phyloP scores from a whole-genome alignment of 768 basidiomycete genomes.

The Gymnopilus junonius region DNA sequence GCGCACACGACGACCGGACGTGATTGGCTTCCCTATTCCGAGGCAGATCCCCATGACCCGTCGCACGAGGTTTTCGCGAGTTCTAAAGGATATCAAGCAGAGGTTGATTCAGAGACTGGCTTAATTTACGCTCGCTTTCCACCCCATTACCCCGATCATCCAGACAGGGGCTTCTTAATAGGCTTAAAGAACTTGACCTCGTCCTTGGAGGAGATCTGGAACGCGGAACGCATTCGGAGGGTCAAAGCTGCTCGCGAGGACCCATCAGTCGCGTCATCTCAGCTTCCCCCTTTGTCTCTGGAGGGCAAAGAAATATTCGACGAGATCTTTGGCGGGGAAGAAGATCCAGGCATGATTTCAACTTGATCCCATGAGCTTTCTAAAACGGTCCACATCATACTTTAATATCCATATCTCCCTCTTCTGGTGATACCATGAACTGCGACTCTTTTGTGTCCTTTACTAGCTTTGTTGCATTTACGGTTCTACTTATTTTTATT shows the following conservation, averaged over 20 bases:
- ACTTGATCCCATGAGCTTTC: conserved; percentile 42
- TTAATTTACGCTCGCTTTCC: conserved; percentile 92
- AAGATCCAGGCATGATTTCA: conserved; percentile 79
- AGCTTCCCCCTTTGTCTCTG: conserved; percentile 65
- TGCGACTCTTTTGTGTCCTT: neutral
- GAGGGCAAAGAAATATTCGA: conserved; percentile 84
- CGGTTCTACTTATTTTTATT: conserved; percentile 14
- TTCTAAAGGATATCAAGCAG: conserved; percentile 79
- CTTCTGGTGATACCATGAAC: conserved; percentile 17
- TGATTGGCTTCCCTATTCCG: conserved; percentile 80
- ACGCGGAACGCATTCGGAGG: conserved; percentile 76
- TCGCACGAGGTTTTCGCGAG: conserved; percentile 55
- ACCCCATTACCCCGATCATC: conserved; percentile 85
- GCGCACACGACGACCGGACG: conserved; percentile 96
- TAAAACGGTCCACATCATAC: conserved; percentile 3
- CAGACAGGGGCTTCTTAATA: conserved; percentile 93
- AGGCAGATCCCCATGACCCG: conserved; percentile 41
- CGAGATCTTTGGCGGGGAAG: conserved; percentile 68
- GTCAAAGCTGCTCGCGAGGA: conserved; percentile 68
- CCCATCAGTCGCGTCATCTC: conserved; percentile 44
- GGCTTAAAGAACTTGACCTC: conserved; percentile 83
- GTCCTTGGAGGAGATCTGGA: conserved; percentile 85
- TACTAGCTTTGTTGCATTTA: conserved; percentile 9
- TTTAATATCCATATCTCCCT: conserved; percentile 11
- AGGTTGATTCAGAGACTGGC: conserved; percentile 82